Conservation (phyloP, 495 filamentous ascomycete genomes). For the Durotheca rogersii region DNA sequence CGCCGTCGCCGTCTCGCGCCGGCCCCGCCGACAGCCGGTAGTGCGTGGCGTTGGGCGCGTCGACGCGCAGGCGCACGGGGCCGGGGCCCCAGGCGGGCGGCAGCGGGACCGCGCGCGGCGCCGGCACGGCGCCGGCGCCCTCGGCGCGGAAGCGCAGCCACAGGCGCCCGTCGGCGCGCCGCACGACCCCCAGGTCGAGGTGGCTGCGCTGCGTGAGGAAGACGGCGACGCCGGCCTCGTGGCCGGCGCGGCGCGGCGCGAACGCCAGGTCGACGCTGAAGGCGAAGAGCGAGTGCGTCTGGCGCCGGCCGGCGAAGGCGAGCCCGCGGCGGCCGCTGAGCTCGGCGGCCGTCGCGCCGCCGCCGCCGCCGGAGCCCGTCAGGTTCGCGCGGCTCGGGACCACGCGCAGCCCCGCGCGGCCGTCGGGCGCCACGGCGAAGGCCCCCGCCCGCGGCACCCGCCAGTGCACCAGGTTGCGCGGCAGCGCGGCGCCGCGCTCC, state of each 20-base stretch:
- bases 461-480: slow-evolving; percentile 48
- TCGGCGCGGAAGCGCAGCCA: slow-evolving; percentile 35
- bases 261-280: slow-evolving; percentile 45
- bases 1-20: slow-evolving; percentile 13
- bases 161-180: slow-evolving; percentile 16
- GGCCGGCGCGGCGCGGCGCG: slow-evolving; percentile 30
- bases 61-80: slow-evolving; percentile 35
- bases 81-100: slow-evolving; percentile 30
- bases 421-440: slow-evolving; percentile 38
- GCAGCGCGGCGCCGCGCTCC: slow-evolving; percentile 35
- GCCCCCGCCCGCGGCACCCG: slow-evolving; percentile 39
- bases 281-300: slow-evolving; percentile 48
- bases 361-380: slow-evolving; percentile 30
- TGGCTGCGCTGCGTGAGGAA: slow-evolving; percentile 51
- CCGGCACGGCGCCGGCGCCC: slow-evolving; percentile 11
- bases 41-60: slow-evolving; percentile 41
- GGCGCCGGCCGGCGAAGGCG: slow-evolving; percentile 45
- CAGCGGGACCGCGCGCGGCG: slow-evolving; percentile 7
- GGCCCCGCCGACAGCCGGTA: slow-evolving; percentile 38
- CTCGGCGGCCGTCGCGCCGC: slow-evolving; percentile 17
- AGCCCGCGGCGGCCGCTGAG: slow-evolving; percentile 33
- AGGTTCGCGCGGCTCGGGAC: slow-evolving; percentile 42
- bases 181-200: slow-evolving; percentile 48
- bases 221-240: slow-evolving; percentile 44
- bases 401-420: slow-evolving; percentile 42